Evolutionary conservation across 2,329 filamentous ascomycete genomes (phyloP), one percentile per base, ranked within the genome.

Genomic region (Fusarium transvaalense): DNA sequence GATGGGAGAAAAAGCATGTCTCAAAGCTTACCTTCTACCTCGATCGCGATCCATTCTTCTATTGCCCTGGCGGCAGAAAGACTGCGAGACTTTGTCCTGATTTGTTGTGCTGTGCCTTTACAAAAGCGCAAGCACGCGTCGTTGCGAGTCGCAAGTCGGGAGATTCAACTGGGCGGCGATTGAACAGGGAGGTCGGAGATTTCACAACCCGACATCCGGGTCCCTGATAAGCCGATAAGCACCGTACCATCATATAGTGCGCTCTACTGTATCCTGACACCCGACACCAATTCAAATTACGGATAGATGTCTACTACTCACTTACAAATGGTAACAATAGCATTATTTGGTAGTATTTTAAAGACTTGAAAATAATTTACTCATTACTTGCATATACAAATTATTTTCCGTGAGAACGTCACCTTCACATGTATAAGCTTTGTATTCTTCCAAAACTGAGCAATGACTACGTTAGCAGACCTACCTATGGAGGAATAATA

Each of bases 1-100:
- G 31, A 50, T 38, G n/a, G 27, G 34, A 31, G 19, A 41, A 51
- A 43, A 68, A 61, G 23, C 41, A 70, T 64, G 42, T n/a, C 31
- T 43, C 32, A 42, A 38, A 37, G 64, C 76, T 75, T 66, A 81
- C 80, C 79, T 79, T 50, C 79, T 71, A 63, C 79, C 78, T 57
- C 79, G 77, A 62, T 81, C 79, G 52, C 79, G 78, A 61, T 80
- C 78, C 78, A 80, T 80, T 13, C 35, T 68, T 57, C 31, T 50
- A 51, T 56, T 56, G 19, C 34, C 19, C 52, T 25, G 15, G 39
- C 4, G 43, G 35, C 37, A 46, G 56, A 56, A 12, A 15, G 23
- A 37, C 43, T 23, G 57, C 39, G 56, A 62, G 47, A 71, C 29
- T 58, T 57, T 57, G 23, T 25, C 10, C 41, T 27, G 47, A 47